Evolutionary conservation across 108 stramenopile species (phyloP), one percentile per base, ranked within the genome.

Genomic region (Nitzschia sp.): DNA sequence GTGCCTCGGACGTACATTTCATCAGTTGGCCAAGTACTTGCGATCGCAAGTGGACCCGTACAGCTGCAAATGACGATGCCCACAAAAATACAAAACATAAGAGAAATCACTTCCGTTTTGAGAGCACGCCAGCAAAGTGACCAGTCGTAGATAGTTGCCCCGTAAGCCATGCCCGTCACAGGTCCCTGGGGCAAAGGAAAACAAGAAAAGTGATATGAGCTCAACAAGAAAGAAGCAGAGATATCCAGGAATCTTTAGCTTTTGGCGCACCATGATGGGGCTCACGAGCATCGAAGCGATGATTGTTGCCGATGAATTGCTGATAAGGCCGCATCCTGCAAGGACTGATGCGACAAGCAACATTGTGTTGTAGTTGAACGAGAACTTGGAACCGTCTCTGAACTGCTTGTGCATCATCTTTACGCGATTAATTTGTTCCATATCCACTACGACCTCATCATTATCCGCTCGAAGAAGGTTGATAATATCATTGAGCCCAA

Each of bases 231-330:
- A n/a, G n/a, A n/a, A n/a, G 32, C 2, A 41, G n/a, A n/a, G n/a
- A n/a, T n/a, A n/a, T n/a, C n/a, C n/a, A n/a, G n/a, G n/a, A n/a
- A n/a, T n/a, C n/a, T n/a, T n/a, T 15, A 25, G 13, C 3, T 1
- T 19, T n/a, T 27, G 11, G 21, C 2, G 13, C 33, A 2, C 23
- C 3, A 61, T 32, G 1, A 61, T 45, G 45, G 38, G 72, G 23
- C 84, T 87, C 38, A 93, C 86, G 33, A 97, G 77, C 96, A 97
- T 97, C 47, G 75, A 71, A 2, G 94, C 89, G 16, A 95, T 87
- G 32, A 97, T 85, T 6, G 80, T 84, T 0, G 85, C 88, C 0
- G 85, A 69, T 21, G 75, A 79, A 64, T 97, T 68, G 11, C 86
- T 79, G 16, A 78, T 76, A 27, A 97, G 70, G 4, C 94, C 96